A percentile compares a stretch with the other conserved stretches of the same genome.
Evolutionary conservation across 768 basidiomycete genomes (phyloP).

Genomic region (Mycena rebaudengoi): DNA sequence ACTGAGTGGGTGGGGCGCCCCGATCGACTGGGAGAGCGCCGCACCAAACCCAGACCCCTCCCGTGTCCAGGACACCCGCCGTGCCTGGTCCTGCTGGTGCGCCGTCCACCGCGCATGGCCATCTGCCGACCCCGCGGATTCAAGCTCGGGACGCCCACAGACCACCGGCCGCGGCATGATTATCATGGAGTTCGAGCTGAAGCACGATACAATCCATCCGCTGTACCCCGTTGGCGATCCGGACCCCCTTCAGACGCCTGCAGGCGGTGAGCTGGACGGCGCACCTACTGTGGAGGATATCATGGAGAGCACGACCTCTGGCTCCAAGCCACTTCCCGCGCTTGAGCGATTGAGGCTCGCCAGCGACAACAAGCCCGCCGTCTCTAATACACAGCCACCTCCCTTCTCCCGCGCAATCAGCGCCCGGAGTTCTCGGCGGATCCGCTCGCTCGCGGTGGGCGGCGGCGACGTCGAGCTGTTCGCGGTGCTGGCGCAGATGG

Average conservation of each 20-base stretch:
- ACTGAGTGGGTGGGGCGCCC: constrained; percentile 75
- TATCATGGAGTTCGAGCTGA: constrained; percentile 84
- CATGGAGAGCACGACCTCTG: constrained; percentile 72
- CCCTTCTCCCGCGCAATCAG: constrained; percentile 8
- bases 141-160: too few species aligned
- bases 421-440: constrained; percentile 29
- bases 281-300: constrained; percentile 67
- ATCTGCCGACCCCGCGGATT: constrained; percentile 41
- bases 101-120: constrained; percentile 73
- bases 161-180: constrained; percentile 49
- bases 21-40: constrained; percentile 64
- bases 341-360: constrained; percentile 73
- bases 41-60: constrained; percentile 29
- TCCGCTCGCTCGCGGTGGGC: constrained; percentile 30
- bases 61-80: constrained; percentile 46
- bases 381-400: constrained; percentile 8
- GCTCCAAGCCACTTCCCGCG: constrained; percentile 73
- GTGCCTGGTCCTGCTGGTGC: constrained; percentile 75
- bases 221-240: too few species aligned
- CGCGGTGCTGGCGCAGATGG: constrained; percentile 79
- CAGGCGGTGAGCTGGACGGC: too few species aligned
- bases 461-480: constrained; percentile 84
- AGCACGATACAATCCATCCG: constrained; percentile 74
- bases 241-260: too few species aligned
- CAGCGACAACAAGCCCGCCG: constrained; percentile 32